A percentile compares a stretch with the other conserved stretches of the same genome.
phyloP scores from a whole-genome alignment of 208 protist genomes.

The Leishmania turanica region DNA sequence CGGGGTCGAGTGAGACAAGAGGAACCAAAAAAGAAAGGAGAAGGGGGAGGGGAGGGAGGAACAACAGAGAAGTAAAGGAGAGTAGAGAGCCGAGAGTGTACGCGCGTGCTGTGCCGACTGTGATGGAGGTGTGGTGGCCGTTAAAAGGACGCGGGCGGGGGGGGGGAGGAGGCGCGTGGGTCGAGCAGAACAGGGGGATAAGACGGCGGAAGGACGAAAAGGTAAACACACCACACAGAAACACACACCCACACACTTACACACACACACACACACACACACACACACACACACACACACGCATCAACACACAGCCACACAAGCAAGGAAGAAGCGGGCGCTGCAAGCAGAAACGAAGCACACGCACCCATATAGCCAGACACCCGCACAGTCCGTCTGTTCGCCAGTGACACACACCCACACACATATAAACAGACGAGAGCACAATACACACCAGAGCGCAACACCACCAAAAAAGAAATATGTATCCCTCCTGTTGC shows the following conservation, averaged over 20 bases:
- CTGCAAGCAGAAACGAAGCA: conserved; percentile 5
- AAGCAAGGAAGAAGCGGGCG: conserved; percentile 1
- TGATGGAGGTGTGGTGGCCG: not conserved
- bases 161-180: conserved; percentile 9
- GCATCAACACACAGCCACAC: not conserved
- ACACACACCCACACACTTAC: not conserved
- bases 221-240: not conserved
- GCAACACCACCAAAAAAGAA: too few species aligned
- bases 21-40: not conserved
- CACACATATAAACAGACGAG: not conserved
- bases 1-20: not conserved
- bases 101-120: conserved; percentile 9
- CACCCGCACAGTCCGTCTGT: not conserved
- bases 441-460: not conserved
- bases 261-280: not conserved
- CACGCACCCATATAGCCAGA: not conserved
- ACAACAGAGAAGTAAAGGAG: not conserved
- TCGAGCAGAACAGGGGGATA: conserved; percentile 2
- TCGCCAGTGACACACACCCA: not conserved
- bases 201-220: conserved; percentile 17
- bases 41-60: not conserved
- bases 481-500: not conserved
- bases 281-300: not conserved
- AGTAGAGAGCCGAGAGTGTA: conserved; percentile 6
- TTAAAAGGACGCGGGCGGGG: not conserved